Evolutionary conservation across 176 grass and related monocot species (phyloP).

Genomic region (Rhynchospora tenuis): DNA sequence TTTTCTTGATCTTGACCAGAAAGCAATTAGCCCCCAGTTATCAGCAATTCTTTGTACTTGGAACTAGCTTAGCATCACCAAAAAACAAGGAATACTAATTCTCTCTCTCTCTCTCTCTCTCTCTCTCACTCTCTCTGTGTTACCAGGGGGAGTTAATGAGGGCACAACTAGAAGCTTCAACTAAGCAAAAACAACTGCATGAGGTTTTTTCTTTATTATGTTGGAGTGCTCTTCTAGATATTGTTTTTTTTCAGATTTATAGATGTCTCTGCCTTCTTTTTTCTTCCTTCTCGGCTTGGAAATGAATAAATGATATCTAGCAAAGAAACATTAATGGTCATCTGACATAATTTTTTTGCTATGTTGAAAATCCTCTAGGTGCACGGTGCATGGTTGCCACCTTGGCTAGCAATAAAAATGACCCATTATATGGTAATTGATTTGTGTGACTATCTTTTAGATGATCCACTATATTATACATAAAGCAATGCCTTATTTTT

Average conservation of each 20-base stretch:
- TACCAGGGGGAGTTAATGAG: conserved; percentile 73
- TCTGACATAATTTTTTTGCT: background rate
- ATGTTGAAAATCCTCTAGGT: conserved; percentile 31
- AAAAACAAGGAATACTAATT: too few species aligned
- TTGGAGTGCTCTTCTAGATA: background rate
- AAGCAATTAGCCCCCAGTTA: too few species aligned
- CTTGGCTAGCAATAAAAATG: conserved; percentile 53
- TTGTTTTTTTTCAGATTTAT: too few species aligned
- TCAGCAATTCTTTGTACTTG: too few species aligned
- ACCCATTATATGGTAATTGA: conserved; percentile 33
- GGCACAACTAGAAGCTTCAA: conserved; percentile 55
- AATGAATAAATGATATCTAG: too few species aligned
- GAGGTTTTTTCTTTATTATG: conserved; percentile 33
- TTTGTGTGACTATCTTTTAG: background rate
- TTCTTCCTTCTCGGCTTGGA: too few species aligned
- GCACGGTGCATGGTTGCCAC: conserved; percentile 77
- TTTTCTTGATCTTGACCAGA: too few species aligned
- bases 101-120: conserved; percentile 24
- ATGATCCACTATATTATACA: too few species aligned
- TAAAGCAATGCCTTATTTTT: conserved; percentile 5
- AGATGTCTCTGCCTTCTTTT: too few species aligned
- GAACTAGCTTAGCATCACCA: too few species aligned
- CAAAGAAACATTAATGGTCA: too few species aligned
- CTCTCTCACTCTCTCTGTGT: conserved; percentile 27
- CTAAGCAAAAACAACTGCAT: conserved; percentile 44